Evolutionary conservation across 106 monocot genomes (phyloP), one percentile per base, ranked within the genome.

Genomic region (Dendrobium officinale): DNA sequence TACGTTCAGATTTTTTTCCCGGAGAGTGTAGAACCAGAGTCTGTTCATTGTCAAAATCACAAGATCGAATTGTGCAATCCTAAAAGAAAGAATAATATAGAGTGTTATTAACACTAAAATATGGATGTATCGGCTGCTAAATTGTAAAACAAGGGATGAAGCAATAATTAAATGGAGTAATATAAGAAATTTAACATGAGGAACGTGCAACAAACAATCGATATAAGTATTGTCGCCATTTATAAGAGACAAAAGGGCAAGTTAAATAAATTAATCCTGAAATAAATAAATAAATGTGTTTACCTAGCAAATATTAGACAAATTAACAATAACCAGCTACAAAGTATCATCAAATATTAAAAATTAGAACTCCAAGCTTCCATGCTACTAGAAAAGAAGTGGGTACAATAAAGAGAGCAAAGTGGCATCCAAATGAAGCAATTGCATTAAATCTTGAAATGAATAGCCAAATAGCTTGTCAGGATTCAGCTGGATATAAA

Each of bases 41-140:
- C 74, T 94, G 94, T 82, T 97, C 94, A 33, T 88, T 97, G 49
- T 93, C 92, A 85, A 97, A 97, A 85, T 97, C 97, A 83, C 97
- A 97, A 10, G 92, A 94, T 82, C 92, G 82, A 72, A 97, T 91
- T 41, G 97, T 97, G 80, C 90, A 90, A 77, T 97, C 97, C 97
- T 97, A n/a, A 27, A 15, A 45, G 33, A 59, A 84, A 51, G 59
- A 43, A 19, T 77, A 68, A 81, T 29, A 55, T 31, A 20, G 31
- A 72, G 33, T 72, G 4, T 72, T 72, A 31, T 33, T 31, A 37
- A 31, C 9, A 33, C 26, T 31, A 72, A 66, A 4, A 4, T n/a
- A 26, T n/a, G 20, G 64, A 19, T 6, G 2, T n/a, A 6, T n/a
- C 64, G 20, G 18, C 64, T 66, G 18, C n/a, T 66, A 66, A n/a